These are phyloP conservation scores for Uronychia binucleata DNA, from an alignment of 73 alveolate genomes.

Conservation along the genomic window DNA sequence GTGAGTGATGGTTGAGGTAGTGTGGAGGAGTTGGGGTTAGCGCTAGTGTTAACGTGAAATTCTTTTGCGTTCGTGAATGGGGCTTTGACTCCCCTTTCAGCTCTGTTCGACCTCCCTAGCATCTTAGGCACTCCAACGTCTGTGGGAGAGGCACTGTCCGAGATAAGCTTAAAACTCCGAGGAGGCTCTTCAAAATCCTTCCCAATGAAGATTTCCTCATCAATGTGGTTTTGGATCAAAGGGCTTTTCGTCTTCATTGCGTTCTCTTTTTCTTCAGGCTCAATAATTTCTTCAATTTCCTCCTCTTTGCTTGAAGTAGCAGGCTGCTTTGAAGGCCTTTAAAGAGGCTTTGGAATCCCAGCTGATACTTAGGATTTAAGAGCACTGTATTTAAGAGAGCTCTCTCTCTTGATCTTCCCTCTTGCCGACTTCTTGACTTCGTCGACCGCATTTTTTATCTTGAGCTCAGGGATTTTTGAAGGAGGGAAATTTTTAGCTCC, in stretches of 20 bases:
- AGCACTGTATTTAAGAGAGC: no score
- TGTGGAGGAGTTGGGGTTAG: background rate
- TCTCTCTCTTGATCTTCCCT: no score
- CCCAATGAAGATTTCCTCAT: background rate
- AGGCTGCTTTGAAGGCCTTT: background rate
- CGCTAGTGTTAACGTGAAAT: background rate
- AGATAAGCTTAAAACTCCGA: background rate
- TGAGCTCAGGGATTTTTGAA: background rate
- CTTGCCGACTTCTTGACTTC: background rate
- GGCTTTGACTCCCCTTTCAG: background rate
- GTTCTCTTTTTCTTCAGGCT: background rate
- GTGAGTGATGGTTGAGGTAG: no score
- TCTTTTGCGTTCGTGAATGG: background rate
- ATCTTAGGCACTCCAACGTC: background rate
- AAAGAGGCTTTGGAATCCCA: no score
- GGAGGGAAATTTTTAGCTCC: background rate
- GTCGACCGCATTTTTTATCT: no score
- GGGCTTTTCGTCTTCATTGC: background rate
- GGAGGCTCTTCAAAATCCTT: background rate
- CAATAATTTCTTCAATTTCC: background rate
- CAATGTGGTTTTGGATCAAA: background rate
- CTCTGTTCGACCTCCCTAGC: background rate
- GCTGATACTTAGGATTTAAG: no score
- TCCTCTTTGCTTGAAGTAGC: background rate
- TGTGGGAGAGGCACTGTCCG: background rate